Evolutionary conservation across 2,329 filamentous ascomycete genomes (phyloP), one percentile per base, ranked within the genome.

Genomic region (Monosporascus sp.): DNA sequence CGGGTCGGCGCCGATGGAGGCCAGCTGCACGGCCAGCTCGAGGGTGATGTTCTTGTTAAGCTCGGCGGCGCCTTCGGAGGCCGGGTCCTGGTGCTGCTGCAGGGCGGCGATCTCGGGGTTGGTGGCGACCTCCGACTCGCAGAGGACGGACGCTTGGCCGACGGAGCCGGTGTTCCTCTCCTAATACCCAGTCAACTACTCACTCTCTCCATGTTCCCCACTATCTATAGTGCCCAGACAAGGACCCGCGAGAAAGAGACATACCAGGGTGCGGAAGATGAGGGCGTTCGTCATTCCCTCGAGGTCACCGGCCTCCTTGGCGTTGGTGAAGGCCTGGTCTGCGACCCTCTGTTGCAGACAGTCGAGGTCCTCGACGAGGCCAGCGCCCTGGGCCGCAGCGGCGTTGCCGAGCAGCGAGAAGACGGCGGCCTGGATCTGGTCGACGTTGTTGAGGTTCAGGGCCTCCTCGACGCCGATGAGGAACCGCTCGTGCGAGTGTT

Each of bases 101-200:
- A 88, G 66, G 44, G 82, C 82, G 27, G 75, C 79, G 61, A 88
- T 85, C 71, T 88, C 84, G 3, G 84, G 77, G 70, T 88, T 88
- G 53, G 75, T 73, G 17, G 84, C 81, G 41, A 69, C 72, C 62
- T 82, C 65, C 69, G 71, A 41, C 37, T 68, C 75, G 72, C 84
- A 88, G 48, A 77, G 68, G 35, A 76, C 79, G 47, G 79, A 83
- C n/a, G 75, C 76, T 45, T 74, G 68, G 48, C 83, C 83, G 55
- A 86, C 82, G 11, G 63, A 60, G 48, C 71, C 78, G 25, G 82
- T 85, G 70, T 86, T 86, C 52, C 82, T 77, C 73, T 86, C 83
- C 62, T 65, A 49, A 44, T 37, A 44, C 20, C 17, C 24, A 46
- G 43, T 60, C 48, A 53, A 46, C 44, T n/a, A 15, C 25, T 24